Percentiles rank a stretch among this genome's conserved stretches.
Evolutionary conservation across 2,329 filamentous ascomycete species (phyloP).

Genomic region (Xylariomycetidae sp.): DNA sequence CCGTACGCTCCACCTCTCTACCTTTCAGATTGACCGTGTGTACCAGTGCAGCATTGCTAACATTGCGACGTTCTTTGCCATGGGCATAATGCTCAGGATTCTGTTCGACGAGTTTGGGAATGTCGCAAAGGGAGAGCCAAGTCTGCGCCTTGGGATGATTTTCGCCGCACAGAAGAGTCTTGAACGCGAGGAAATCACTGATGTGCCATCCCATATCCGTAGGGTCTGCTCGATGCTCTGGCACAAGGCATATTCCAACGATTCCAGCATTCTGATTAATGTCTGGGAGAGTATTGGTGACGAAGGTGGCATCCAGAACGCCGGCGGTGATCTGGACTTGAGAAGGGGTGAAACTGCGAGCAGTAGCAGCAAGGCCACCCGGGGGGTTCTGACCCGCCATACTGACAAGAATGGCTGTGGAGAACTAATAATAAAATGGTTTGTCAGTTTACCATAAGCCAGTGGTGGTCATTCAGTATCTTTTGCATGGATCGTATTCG

Average conservation of each 20-base stretch:
- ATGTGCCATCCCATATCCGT: constrained; percentile 25
- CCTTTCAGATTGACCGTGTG: not conserved
- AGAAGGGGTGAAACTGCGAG: constrained; percentile 2
- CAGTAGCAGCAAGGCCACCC: constrained; percentile 7
- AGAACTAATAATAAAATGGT: too few relatives aligned
- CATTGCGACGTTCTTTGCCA: constrained; percentile 18
- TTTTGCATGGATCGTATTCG: too few relatives aligned
- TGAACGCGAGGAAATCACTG: constrained; percentile 25
- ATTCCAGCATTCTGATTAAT: constrained; percentile 11
- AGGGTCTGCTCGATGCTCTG: constrained; percentile 15
- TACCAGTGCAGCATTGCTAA: constrained; percentile 8
- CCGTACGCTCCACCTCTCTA: constrained; percentile 5
- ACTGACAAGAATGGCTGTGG: too few relatives aligned
- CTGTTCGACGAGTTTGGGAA: constrained; percentile 11
- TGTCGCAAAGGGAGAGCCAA: constrained; percentile 23
- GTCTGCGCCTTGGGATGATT: constrained; percentile 14
- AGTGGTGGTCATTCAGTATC: too few relatives aligned
- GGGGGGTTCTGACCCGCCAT: too few relatives aligned
- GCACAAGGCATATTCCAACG: constrained; percentile 23
- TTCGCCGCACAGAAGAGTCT: constrained; percentile 17
- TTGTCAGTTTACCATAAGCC: too few relatives aligned
- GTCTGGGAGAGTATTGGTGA: constrained; percentile 18
- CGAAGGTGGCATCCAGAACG: constrained; percentile 14
- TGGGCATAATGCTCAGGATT: constrained; percentile 18
- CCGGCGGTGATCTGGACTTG: not conserved